A percentile compares a stretch with the other conserved stretches of the same genome.
Conservation (phyloP, 768 basidiomycete species). For the Boletus insuetus region DNA sequence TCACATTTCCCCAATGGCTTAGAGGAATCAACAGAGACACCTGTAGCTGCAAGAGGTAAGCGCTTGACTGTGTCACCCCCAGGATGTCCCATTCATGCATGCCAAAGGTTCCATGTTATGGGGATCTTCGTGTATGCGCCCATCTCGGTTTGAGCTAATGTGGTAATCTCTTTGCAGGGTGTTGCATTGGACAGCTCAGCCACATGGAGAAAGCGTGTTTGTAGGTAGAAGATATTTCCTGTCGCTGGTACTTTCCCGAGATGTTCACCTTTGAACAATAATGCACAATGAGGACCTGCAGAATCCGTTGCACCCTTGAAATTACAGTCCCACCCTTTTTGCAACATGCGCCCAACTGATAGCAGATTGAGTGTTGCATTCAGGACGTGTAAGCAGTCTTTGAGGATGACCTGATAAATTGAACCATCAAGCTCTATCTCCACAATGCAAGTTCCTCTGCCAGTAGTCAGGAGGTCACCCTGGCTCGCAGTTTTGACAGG, state of each 20-base stretch:
- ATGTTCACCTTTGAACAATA: neutral
- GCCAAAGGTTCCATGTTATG: neutral
- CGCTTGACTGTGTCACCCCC: neutral
- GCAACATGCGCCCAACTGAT: neutral
- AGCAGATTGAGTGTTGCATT: neutral
- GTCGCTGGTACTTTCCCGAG: neutral
- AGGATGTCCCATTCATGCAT: neutral
- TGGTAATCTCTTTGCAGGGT: too few relatives aligned
- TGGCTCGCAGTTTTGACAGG: neutral
- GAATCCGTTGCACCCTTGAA: neutral
- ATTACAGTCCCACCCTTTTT: neutral
- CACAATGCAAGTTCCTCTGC: neutral
- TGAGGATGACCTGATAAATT: neutral
- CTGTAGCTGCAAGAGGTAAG: rapidly evolving
- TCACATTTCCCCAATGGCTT: neutral
- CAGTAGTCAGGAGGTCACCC: rapidly evolving
- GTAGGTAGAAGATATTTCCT: neutral
- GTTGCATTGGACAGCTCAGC: neutral
- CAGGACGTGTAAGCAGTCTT: neutral
- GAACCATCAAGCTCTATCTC: neutral
- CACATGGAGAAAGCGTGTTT: rapidly evolving
- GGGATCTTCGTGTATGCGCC: neutral
- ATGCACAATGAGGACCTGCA: rapidly evolving
- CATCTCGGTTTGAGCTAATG: too few relatives aligned
- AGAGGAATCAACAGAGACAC: neutral